Evolutionary conservation across 1,284 basidiomycete genomes (phyloP).

Genomic region (Papiliotrema nemorosa): DNA sequence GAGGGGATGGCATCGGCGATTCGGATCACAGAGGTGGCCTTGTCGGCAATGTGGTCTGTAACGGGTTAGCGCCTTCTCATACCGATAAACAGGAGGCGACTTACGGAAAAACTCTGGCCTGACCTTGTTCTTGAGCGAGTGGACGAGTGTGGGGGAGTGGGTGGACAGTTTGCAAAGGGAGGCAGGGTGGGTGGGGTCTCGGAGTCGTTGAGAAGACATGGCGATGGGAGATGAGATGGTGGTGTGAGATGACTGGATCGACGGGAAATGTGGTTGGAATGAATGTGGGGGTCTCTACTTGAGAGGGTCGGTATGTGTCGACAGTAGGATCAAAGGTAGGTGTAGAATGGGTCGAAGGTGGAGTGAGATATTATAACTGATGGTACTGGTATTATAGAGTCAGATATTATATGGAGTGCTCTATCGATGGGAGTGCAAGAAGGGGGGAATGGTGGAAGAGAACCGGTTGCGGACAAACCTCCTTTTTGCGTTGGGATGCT

Average conservation of each 20-base stretch:
- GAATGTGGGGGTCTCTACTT: no score
- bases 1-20: conserved; percentile 45
- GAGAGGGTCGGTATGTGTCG: conserved; percentile 1
- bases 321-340: neutral
- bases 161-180: conserved; percentile 9
- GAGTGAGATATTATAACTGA: neutral
- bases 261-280: no score
- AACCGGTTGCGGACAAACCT: neutral
- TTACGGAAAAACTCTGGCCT: conserved; percentile 64
- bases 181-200: conserved; percentile 11
- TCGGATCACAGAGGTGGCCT: conserved; percentile 41
- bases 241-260: conserved; percentile 4
- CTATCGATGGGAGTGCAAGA: neutral
- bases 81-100: conserved; percentile 42
- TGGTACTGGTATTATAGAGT: no score
- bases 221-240: conserved; percentile 45
- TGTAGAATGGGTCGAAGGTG: neutral
- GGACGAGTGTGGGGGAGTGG: conserved; percentile 6
- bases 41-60: conserved; percentile 52
- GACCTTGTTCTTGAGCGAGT: conserved; percentile 18
- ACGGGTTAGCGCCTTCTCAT: conserved; percentile 7
- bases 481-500: neutral
- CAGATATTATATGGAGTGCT: no score
- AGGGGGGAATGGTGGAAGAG: neutral
- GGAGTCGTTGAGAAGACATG: conserved; percentile 3